A percentile compares a stretch with the other conserved stretches of the same genome.
Evolutionary conservation across 2,329 filamentous ascomycete species (phyloP).

Genomic region (Xylaria multiplex): DNA sequence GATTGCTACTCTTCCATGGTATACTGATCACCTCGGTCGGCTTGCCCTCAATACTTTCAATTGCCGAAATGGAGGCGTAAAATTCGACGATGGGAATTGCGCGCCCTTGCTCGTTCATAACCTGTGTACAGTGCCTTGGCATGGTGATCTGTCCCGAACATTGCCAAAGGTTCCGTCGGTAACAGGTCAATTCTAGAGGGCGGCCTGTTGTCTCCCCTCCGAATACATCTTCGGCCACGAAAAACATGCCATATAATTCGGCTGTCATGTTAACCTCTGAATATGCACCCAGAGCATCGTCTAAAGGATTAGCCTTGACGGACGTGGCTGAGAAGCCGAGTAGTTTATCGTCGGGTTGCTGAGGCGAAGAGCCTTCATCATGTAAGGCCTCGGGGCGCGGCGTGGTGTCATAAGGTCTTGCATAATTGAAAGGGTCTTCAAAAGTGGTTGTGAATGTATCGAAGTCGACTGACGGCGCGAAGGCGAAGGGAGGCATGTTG

Average conservation of each 20-base stretch:
- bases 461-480: slow-evolving; percentile 69
- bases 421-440: slow-evolving; percentile 72
- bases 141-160: slow-evolving; percentile 88
- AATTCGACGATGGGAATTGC: slow-evolving; percentile 81
- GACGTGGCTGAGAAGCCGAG: slow-evolving; percentile 76
- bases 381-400: slow-evolving; percentile 56
- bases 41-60: slow-evolving; percentile 93
- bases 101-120: slow-evolving; percentile 78
- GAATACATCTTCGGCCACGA: slow-evolving; percentile 84
- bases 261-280: slow-evolving; percentile 74
- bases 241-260: slow-evolving; percentile 89
- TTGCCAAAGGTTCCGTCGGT: slow-evolving; percentile 93
- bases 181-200: slow-evolving; percentile 89
- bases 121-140: slow-evolving; percentile 75
- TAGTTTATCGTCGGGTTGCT: slow-evolving; percentile 74
- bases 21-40: slow-evolving; percentile 94
- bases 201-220: slow-evolving; percentile 65
- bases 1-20: slow-evolving; percentile 85
- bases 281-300: slow-evolving; percentile 68
- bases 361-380: slow-evolving; percentile 60
- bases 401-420: slow-evolving; percentile 59
- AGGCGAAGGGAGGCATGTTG: slow-evolving; percentile 58
- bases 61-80: slow-evolving; percentile 83
- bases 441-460: slow-evolving; percentile 70
- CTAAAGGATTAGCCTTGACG: slow-evolving; percentile 69